Conservation (phyloP, 371 early-diverging fungal species). For the Mortierella sp. region DNA sequence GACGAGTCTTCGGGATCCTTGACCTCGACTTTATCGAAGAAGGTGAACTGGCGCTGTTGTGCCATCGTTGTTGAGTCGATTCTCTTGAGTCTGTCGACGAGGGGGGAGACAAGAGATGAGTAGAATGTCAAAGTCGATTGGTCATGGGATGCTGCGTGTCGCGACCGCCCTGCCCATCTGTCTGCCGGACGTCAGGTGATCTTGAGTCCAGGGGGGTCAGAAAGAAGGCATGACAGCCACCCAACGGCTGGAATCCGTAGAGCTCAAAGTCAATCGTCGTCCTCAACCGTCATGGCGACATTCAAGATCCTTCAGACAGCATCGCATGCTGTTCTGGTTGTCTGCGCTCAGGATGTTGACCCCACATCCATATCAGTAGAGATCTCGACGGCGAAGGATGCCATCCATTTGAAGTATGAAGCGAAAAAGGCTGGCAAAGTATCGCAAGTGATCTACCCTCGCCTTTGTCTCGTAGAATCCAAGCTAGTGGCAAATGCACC, state of each 20-base stretch:
- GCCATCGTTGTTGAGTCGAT: constrained; percentile 32
- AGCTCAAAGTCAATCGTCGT: not conserved
- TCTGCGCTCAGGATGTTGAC: constrained; percentile 16
- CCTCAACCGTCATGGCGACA: not conserved
- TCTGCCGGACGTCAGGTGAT: too few species aligned
- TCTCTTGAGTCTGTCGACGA: too few species aligned
- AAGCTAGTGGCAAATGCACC: too few species aligned
- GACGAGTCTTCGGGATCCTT: constrained; percentile 65
- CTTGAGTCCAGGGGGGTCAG: not conserved
- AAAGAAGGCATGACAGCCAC: not conserved
- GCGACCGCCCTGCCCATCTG: too few species aligned
- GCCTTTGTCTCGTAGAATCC: too few species aligned
- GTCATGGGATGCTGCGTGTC: not conserved
- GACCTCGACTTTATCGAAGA: constrained; percentile 80
- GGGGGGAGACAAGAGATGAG: not conserved
- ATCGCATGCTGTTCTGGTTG: constrained; percentile 28
- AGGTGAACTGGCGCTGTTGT: constrained; percentile 82
- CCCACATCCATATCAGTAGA: constrained; percentile 15
- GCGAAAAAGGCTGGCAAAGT: too few species aligned
- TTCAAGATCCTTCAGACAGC: constrained; percentile 33
- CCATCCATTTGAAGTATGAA: constrained; percentile 8
- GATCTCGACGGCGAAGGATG: not conserved
- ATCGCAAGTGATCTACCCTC: too few species aligned
- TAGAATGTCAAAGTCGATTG: not conserved
- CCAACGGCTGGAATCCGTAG: not conserved